Base-by-base conservation (phyloP, 768 basidiomycete genomes). In the Boletus barrowsii region DNA sequence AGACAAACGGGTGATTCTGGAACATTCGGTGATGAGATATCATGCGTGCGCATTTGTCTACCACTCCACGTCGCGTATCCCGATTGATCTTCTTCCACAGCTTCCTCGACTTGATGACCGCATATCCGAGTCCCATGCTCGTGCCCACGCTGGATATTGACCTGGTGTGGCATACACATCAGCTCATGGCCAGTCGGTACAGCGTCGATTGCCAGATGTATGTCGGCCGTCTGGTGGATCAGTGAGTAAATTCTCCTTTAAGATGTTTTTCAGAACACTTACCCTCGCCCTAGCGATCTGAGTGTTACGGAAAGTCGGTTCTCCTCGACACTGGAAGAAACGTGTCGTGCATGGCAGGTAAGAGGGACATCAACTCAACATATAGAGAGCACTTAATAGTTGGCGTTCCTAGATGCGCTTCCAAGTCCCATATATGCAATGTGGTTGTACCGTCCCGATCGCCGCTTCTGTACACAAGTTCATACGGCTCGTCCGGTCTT, bases 111-210 rank as follows among this genome's bases (percentile, higher is more conserved):
- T 65, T 87, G 29, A 75, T 82, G 68, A 65, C 77, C 14, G 73
- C 74, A 2, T 73, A 72, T 0, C 74, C 79, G 1, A 61, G 61
- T 10, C 63, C 72, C 0, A 76, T 81, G 64, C 72, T 77, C 37
- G 82, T 84, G 3, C 83, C 84, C 11, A 87, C 85, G 1, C 66
- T 89, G n/a, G 86, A 88, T 56, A 87, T 90, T 36, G 88, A 89
- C 58, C 72, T 90, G 18, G 81, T 78, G 5, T 88, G 87, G 87
- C 88, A 90, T 57, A 86, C 85, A 0, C 86, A 89, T 53, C 87
- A 88, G 57, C 74, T 88, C 6, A 72, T 78, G 63, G 73, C 75
- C 0, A 54, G 51, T 2, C 69, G 72, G 36, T 88, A 88, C 60
- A 60, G 64, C 5, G 45, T 55, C 1, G 78, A 84, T 53, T 79